Evolutionary conservation across 208 protist species (phyloP).

Genomic region (Trypanosoma vivax): DNA sequence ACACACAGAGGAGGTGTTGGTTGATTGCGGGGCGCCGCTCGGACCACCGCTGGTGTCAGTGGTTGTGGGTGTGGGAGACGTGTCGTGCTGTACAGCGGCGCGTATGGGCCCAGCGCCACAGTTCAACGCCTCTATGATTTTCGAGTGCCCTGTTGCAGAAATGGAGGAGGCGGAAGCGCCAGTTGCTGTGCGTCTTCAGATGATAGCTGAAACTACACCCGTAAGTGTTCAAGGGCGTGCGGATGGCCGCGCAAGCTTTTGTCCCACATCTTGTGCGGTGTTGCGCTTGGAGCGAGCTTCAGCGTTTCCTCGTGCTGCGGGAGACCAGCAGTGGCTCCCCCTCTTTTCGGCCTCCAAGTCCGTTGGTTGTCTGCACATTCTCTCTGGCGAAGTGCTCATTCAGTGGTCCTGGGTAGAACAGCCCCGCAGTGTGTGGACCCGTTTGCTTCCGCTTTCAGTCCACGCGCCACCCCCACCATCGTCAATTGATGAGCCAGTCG

Average conservation of each 20-base stretch:
- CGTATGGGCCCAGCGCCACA: constrained; percentile 7
- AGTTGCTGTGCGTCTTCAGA: constrained; percentile 8
- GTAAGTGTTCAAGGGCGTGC: no score
- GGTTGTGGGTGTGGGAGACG: constrained; percentile 11
- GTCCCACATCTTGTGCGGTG: constrained; percentile 2
- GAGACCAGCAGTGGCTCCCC: no score
- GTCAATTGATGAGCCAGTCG: no score
- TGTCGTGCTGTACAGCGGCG: constrained; percentile 8
- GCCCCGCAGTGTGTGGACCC: background rate
- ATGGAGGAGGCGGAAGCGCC: background rate
- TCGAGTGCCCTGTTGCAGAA: background rate
- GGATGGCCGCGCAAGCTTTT: no score
- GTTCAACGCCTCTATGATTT: constrained; percentile 13
- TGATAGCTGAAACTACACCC: background rate
- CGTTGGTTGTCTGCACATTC: background rate
- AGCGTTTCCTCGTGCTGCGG: background rate
- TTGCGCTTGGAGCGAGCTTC: constrained; percentile 1
- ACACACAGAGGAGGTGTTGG: background rate
- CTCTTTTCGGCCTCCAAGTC: background rate
- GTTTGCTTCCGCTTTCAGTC: constrained; percentile 5
- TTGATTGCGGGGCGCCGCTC: background rate
- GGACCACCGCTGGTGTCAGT: constrained; percentile 5
- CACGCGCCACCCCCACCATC: background rate
- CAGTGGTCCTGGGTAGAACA: background rate
- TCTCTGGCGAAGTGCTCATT: constrained; percentile 15